Base-by-base conservation (phyloP, 192 early-diverging fungal species). In the Coemansia sp. region DNA sequence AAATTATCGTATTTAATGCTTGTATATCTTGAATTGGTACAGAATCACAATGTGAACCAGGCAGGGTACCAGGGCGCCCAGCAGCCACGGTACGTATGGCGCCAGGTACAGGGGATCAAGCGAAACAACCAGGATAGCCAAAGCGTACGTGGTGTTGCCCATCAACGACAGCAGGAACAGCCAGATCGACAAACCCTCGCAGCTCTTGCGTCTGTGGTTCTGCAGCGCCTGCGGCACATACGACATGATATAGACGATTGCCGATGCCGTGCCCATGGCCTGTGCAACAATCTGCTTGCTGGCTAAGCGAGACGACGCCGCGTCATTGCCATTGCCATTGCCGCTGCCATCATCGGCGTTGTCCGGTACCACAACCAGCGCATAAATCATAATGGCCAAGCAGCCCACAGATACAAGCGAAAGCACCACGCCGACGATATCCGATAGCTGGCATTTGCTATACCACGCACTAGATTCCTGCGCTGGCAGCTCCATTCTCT, bases 201-300 rank as follows among this genome's bases (percentile, higher is more conserved):
- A 90, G 53, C 87, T 88, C 77, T 89, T 88, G 66, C 86, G 85
- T 61, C 72, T 73, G 71, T 85, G 88, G 82, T 96, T 96, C 79
- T 91, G 87, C 58, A 91, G 74, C 32, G 92, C 91, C 74, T 96
- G 94, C 8, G 93, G 93, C 57, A 95, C 81, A 59, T 93, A 89
- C 8, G 88, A 87, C 67, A 75, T 76, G 36, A 84, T 83, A 39
- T 83, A 83, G 48, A 83, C 66, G 1, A 78, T 51, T 15, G 80
- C 80, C 17, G 80, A 83, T 1, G 62, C 66, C 2, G 65, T 71
- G 64, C 80, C 80, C 75, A 83, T 77, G 18, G 67, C 66, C 60
- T 83, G 80, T 2, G 80, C 80, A n/a, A 74, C 38, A 34, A 73
- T 64, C 72, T 83, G 75, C 39, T 22, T 34, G 36, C 17, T 51